Evolutionary conservation across 2,329 filamentous ascomycete genomes (phyloP).

Genomic region (Aspergillus aculeatus): DNA sequence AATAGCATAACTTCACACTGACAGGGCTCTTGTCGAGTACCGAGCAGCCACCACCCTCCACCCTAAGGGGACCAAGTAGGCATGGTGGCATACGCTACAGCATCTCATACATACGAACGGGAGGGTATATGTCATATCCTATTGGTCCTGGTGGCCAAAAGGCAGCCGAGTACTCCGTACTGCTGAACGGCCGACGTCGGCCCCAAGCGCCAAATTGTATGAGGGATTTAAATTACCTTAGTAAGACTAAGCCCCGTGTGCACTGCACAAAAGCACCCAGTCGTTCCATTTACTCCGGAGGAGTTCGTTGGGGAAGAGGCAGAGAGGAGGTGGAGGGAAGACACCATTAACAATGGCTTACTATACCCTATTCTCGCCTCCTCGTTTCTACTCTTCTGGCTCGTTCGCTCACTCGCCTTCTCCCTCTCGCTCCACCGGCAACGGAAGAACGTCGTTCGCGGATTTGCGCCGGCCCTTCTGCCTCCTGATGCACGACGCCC

Average conservation of each 20-base stretch:
- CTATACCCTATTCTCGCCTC: background rate
- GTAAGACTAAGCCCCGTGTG: conserved; percentile 6
- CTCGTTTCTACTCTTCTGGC: background rate
- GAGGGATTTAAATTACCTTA: conserved; percentile 22
- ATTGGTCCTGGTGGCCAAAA: background rate
- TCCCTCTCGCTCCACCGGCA: background rate
- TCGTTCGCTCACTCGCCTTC: background rate
- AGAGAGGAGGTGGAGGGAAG: background rate
- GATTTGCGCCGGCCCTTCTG: conserved; percentile 3
- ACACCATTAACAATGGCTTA: background rate
- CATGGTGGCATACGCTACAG: background rate
- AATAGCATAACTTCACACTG: background rate
- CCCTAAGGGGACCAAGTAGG: background rate
- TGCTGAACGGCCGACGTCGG: conserved; percentile 10
- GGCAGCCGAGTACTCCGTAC: background rate
- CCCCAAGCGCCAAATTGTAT: conserved; percentile 15
- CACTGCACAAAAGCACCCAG: conserved; percentile 1
- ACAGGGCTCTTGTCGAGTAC: background rate
- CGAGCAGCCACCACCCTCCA: background rate
- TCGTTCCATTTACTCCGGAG: background rate
- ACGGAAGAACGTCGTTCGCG: conserved; percentile 1
- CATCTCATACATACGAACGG: background rate
- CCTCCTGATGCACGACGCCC: conserved; percentile 1
- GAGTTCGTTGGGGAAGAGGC: background rate
- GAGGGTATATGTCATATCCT: background rate